phyloP scores from a whole-genome alignment of 2,329 filamentous ascomycete genomes.

The Penicillium oxalicum region DNA sequence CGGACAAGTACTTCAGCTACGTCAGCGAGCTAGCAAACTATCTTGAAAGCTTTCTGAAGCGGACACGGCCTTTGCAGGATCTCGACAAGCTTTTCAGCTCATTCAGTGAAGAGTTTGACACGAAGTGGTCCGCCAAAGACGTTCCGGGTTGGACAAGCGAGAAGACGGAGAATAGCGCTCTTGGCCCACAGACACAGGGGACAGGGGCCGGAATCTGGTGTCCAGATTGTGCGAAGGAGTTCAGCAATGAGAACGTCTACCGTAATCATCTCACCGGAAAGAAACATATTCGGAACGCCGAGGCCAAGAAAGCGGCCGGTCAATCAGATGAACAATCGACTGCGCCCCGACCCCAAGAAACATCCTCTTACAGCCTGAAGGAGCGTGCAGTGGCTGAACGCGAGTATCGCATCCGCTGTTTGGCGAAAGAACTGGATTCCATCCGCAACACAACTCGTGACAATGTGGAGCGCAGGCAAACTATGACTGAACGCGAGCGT shows the following conservation, averaged over 20 bases:
- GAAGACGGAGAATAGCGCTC: conserved; percentile 32
- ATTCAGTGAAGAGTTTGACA: conserved; percentile 79
- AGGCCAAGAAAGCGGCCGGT: conserved; percentile 49
- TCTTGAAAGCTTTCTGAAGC: conserved; percentile 79
- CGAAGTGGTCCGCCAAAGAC: conserved; percentile 72
- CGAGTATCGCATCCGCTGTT: conserved; percentile 73
- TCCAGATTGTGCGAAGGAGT: conserved; percentile 85
- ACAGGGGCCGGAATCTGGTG: conserved; percentile 75
- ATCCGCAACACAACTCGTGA: conserved; percentile 84
- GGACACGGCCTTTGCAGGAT: conserved; percentile 80
- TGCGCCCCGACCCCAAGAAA: conserved; percentile 13
- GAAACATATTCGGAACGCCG: conserved; percentile 83
- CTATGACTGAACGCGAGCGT: conserved; percentile 94
- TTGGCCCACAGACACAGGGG: conserved; percentile 47
- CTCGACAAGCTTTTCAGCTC: conserved; percentile 67
- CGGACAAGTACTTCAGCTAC: conserved; percentile 88
- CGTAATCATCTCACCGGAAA: conserved; percentile 82
- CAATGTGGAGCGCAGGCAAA: conserved; percentile 93
- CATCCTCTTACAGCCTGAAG: conserved; percentile 55
- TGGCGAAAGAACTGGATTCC: conserved; percentile 75
- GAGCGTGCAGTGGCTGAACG: conserved; percentile 86
- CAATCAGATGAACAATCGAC: conserved; percentile 34
- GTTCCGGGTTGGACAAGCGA: conserved; percentile 72
- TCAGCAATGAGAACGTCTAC: conserved; percentile 93
- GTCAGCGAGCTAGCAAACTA: conserved; percentile 74